phyloP scores from a whole-genome alignment of 139 green algal species.

The Micractinium sp. region DNA sequence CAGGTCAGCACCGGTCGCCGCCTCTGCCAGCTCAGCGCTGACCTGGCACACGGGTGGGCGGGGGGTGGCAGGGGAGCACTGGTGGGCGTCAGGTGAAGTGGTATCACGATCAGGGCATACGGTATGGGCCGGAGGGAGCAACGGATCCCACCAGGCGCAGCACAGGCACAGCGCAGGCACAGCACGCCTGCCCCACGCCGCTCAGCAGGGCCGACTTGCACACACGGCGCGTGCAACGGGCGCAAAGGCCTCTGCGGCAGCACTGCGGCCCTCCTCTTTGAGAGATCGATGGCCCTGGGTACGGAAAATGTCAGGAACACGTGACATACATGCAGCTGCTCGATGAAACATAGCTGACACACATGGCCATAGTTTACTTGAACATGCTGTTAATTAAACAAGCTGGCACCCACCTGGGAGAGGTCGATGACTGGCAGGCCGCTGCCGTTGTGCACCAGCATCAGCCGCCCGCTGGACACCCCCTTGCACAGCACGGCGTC shows the following conservation, averaged over 20 bases:
- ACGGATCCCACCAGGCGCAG: neutral
- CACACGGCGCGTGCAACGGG: neutral
- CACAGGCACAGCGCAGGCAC: neutral
- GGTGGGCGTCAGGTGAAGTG: too few species aligned
- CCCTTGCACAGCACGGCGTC: constrained; percentile 32
- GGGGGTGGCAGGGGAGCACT: neutral
- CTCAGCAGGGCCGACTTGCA: neutral
- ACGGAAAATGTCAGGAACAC: too few species aligned
- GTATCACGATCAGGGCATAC: too few species aligned
- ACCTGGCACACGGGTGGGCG: constrained; percentile 47
- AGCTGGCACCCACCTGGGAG: constrained; percentile 32
- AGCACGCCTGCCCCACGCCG: neutral
- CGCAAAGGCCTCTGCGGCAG: neutral
- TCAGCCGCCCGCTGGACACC: constrained; percentile 42
- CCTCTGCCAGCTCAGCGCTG: constrained; percentile 71
- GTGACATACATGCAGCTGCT: too few species aligned
- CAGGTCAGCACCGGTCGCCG: constrained; percentile 77
- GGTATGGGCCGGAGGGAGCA: neutral
- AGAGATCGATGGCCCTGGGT: too few species aligned
- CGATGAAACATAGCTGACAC: too few species aligned
- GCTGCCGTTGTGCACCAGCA: constrained; percentile 76
- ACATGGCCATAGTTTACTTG: too few species aligned
- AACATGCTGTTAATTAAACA: too few species aligned
- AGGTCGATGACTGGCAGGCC: constrained; percentile 92
- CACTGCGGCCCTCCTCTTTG: too few species aligned